A percentile compares a stretch with the other conserved stretches of the same genome.
phyloP scores from a whole-genome alignment of 176 grass and related monocot species.

The Guadua angustifolia region DNA sequence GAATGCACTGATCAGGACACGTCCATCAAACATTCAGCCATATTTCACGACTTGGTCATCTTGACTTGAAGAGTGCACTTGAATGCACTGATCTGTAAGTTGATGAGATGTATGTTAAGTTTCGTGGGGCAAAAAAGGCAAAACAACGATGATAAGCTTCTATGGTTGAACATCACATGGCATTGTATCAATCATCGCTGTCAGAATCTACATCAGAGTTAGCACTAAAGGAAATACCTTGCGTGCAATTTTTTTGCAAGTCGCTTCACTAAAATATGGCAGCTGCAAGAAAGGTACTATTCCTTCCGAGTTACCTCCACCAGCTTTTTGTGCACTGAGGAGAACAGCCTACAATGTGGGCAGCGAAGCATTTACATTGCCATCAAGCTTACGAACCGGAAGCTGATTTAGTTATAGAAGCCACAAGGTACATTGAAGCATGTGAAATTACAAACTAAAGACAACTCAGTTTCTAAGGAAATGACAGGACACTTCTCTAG shows the following conservation, averaged over 20 bases:
- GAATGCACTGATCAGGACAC: too few species aligned
- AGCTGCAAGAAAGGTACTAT: constrained; percentile 90
- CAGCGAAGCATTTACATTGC: constrained; percentile 40
- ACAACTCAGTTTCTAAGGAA: too few species aligned
- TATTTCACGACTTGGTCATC: too few species aligned
- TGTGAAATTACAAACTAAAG: too few species aligned
- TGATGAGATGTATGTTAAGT: too few species aligned
- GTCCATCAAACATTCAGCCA: too few species aligned
- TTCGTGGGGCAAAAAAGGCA: too few species aligned
- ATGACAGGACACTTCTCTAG: too few species aligned
- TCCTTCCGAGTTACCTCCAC: constrained; percentile 78
- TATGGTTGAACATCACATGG: neutral
- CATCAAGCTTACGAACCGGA: constrained; percentile 15
- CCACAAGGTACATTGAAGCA: neutral
- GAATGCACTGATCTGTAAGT: too few species aligned
- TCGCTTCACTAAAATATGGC: constrained; percentile 80
- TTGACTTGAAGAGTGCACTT: too few species aligned
- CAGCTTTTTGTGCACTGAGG: constrained; percentile 79
- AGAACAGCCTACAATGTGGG: constrained; percentile 74
- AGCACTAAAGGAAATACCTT: constrained; percentile 61
- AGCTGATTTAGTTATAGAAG: neutral
- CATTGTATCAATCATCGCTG: constrained; percentile 53
- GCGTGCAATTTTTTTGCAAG: constrained; percentile 74
- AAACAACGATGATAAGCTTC: too few species aligned
- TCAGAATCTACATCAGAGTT: constrained; percentile 55